A percentile compares a stretch with the other conserved stretches of the same genome.
These are phyloP conservation scores for Aspergillus cristatus DNA, from an alignment of 495 filamentous ascomycete genomes.

Conservation along the genomic window DNA sequence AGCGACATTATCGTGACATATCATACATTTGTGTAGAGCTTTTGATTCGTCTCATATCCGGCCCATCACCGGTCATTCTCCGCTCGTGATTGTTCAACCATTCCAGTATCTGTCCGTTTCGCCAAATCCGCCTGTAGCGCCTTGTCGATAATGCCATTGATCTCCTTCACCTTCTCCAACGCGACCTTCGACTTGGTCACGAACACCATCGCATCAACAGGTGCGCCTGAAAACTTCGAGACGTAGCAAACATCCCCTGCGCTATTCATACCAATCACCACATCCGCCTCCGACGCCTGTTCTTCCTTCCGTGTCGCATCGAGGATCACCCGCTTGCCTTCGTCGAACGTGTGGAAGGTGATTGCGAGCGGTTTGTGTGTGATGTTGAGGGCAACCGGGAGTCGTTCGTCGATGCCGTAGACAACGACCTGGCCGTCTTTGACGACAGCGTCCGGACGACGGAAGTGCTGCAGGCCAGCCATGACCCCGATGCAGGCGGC, in stretches of 20 bases:
- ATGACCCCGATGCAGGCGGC: conserved; percentile 78
- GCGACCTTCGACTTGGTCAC: conserved; percentile 62
- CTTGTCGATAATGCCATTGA: conserved; percentile 60
- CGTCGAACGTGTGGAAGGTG: conserved; percentile 72
- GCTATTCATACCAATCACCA: conserved; percentile 78
- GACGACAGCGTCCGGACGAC: conserved; percentile 76
- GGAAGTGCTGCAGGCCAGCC: conserved; percentile 79
- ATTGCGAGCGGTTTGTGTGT: conserved; percentile 85
- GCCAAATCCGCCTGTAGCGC: conserved; percentile 68
- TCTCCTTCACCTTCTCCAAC: conserved; percentile 66
- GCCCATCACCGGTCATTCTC: conserved; percentile 55
- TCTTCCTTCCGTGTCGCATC: conserved; percentile 82
- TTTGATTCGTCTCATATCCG: too few species aligned
- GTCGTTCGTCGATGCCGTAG: conserved; percentile 72
- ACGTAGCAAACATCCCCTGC: conserved; percentile 89
- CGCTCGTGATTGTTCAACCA: conserved; percentile 70
- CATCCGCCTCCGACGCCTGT: conserved; percentile 71
- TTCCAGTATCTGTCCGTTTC: conserved; percentile 62
- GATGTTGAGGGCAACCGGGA: conserved; percentile 80
- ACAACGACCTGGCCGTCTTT: conserved; percentile 74
- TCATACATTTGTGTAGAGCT: too few species aligned
- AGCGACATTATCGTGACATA: too few species aligned
- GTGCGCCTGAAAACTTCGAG: conserved; percentile 73
- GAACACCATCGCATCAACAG: conserved; percentile 67
- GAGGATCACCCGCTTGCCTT: conserved; percentile 54